Conservation (phyloP, 371 early-diverging fungal genomes). For the Phascolomyces articulosus region DNA sequence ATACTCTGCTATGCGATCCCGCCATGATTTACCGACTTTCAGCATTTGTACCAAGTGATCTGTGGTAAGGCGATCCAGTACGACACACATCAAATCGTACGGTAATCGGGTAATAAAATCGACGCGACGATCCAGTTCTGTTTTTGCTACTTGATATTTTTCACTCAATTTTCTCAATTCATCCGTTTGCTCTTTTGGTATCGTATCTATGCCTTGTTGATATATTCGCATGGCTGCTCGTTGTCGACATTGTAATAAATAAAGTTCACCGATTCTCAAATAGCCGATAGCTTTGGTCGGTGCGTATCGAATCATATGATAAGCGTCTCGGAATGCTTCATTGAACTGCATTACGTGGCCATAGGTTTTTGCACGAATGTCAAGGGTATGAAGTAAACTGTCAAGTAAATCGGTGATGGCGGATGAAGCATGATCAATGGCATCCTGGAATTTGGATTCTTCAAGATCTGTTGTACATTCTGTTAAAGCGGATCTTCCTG, state of each 20-base stretch:
- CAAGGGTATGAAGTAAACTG: neutral
- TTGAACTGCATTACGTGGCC: neutral
- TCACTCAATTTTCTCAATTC: neutral
- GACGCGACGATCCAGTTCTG: neutral
- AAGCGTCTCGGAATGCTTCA: neutral
- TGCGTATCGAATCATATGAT: constrained; percentile 4
- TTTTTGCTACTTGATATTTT: neutral
- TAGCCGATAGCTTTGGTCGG: constrained; percentile 1
- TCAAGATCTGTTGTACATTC: neutral
- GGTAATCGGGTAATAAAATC: neutral
- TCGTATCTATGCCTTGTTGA: neutral
- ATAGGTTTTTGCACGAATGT: constrained; percentile 5
- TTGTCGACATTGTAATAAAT: neutral
- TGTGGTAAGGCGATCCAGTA: neutral
- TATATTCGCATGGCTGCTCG: neutral
- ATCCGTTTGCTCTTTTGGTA: neutral
- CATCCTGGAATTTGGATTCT: neutral
- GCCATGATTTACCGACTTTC: neutral
- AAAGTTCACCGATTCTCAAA: neutral
- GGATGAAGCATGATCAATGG: neutral
- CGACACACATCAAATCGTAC: neutral
- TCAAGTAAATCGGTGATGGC: neutral
- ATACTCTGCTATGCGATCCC: too few relatives aligned
- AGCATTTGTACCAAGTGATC: neutral
- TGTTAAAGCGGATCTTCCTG: too few relatives aligned